Conservation (phyloP, 1,139 yeast genomes). For the Yamadazyma sp. region DNA sequence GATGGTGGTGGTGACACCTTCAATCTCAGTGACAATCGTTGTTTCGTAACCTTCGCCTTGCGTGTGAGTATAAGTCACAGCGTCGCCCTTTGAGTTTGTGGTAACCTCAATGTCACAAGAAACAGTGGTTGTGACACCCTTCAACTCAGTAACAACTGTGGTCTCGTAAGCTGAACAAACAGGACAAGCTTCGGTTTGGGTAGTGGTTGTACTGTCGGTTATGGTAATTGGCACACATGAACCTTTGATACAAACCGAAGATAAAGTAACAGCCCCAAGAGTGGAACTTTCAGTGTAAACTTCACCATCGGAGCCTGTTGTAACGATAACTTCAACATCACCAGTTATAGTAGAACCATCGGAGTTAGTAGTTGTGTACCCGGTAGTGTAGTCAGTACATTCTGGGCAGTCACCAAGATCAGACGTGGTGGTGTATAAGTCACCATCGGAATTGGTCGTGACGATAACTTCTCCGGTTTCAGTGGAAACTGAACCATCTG, state of each 20-base stretch:
- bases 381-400: constrained; percentile 12
- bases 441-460: too few relatives aligned
- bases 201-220: constrained; percentile 2
- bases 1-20: too few relatives aligned
- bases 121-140: constrained; percentile 6
- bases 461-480: too few relatives aligned
- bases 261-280: constrained; percentile 8
- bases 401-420: constrained; percentile 5
- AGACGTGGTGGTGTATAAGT: too few relatives aligned
- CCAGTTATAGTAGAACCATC: constrained; percentile 19
- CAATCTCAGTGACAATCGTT: too few relatives aligned
- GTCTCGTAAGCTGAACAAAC: constrained; percentile 9
- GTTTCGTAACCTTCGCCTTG: too few relatives aligned
- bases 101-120: constrained; percentile 9
- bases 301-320: constrained; percentile 12
- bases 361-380: constrained; percentile 9
- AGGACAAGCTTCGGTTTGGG: constrained; percentile 4
- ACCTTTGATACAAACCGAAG: constrained; percentile 13
- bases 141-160: constrained; percentile 6
- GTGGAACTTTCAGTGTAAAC: constrained; percentile 7
- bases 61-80: constrained; percentile 6
- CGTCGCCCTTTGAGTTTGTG: constrained; percentile 6
- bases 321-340: constrained; percentile 9
- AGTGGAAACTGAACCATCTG: too few relatives aligned
- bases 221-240: constrained; percentile 11